Evolutionary conservation across 345 rosid species (phyloP).

Genomic region (Sisymbrium irio): DNA sequence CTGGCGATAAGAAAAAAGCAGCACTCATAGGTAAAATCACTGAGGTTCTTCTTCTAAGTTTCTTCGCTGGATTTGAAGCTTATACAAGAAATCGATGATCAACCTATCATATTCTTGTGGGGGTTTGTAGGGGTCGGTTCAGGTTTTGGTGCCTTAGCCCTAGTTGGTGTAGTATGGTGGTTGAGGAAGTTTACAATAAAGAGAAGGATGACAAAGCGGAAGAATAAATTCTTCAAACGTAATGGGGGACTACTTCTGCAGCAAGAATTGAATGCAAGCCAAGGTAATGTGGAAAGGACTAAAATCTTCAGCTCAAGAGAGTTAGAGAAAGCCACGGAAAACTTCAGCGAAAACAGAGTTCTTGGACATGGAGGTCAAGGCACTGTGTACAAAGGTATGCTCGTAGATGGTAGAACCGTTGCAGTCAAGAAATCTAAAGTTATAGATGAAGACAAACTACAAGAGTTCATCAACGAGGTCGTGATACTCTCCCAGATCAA

Average conservation of each 20-base stretch:
- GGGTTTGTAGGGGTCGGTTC: neutral
- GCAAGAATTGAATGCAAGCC: conserved; percentile 20
- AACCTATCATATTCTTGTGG: neutral
- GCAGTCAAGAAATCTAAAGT: conserved; percentile 51
- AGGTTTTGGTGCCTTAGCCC: neutral
- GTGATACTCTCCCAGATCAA: conserved; percentile 47
- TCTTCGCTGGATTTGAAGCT: too few relatives aligned
- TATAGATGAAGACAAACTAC: conserved; percentile 39
- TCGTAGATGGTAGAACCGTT: conserved; percentile 29
- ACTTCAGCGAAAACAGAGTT: conserved; percentile 32
- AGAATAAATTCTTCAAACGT: conserved; percentile 24
- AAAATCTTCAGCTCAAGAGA: conserved; percentile 39
- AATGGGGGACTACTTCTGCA: conserved; percentile 36
- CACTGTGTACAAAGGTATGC: conserved; percentile 42
- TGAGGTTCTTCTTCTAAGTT: too few relatives aligned
- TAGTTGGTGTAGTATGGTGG: neutral
- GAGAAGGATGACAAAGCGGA: neutral
- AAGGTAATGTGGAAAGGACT: conserved; percentile 5
- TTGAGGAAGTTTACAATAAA: neutral
- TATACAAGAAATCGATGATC: neutral
- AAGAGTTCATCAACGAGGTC: conserved; percentile 51
- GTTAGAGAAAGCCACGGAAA: conserved; percentile 41
- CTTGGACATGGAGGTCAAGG: conserved; percentile 47
- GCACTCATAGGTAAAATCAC: neutral
- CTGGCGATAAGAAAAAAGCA: neutral